These are phyloP conservation scores for Alternaria sp. DNA, from an alignment of 2,329 filamentous ascomycete species.

Conservation along the genomic window DNA sequence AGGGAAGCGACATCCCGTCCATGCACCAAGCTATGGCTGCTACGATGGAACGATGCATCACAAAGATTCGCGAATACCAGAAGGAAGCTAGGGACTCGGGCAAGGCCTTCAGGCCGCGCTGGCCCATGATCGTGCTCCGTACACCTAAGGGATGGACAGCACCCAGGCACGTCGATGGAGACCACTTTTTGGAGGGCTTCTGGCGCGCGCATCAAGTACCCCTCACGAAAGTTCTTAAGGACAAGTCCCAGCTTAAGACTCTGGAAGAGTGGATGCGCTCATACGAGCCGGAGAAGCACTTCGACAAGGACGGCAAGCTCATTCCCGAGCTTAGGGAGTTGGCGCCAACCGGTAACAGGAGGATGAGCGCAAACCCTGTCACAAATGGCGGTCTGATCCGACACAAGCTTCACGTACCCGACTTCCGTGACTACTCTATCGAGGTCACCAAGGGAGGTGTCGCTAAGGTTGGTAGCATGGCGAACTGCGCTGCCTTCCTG, in stretches of 20 bases:
- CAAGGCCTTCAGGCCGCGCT: constrained; percentile 72
- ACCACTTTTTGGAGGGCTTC: constrained; percentile 75
- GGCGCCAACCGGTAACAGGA: constrained; percentile 68
- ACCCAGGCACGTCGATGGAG: constrained; percentile 70
- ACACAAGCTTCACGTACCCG: constrained; percentile 71
- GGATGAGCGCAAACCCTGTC: constrained; percentile 80
- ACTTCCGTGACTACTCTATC: constrained; percentile 73
- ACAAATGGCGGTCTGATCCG: constrained; percentile 73
- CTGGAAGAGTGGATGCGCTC: constrained; percentile 79
- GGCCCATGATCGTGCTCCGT: constrained; percentile 81
- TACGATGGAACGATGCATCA: constrained; percentile 74
- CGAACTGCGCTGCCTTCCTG: constrained; percentile 71
- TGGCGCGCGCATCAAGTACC: constrained; percentile 82
- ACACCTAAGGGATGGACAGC: constrained; percentile 83
- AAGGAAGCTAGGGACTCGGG: constrained; percentile 74
- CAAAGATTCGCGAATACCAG: constrained; percentile 72
- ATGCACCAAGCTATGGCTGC: constrained; percentile 86
- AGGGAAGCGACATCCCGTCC: constrained; percentile 72
- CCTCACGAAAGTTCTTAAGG: constrained; percentile 71
- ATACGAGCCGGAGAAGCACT: constrained; percentile 76
- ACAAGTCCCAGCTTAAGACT: constrained; percentile 68
- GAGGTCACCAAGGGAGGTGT: constrained; percentile 67
- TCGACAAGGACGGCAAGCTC: constrained; percentile 68
- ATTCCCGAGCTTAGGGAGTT: constrained; percentile 68
- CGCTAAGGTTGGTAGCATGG: constrained; percentile 68